Conservation (phyloP, 1,284 basidiomycete species). For the Singerocomus inundabilis region DNA sequence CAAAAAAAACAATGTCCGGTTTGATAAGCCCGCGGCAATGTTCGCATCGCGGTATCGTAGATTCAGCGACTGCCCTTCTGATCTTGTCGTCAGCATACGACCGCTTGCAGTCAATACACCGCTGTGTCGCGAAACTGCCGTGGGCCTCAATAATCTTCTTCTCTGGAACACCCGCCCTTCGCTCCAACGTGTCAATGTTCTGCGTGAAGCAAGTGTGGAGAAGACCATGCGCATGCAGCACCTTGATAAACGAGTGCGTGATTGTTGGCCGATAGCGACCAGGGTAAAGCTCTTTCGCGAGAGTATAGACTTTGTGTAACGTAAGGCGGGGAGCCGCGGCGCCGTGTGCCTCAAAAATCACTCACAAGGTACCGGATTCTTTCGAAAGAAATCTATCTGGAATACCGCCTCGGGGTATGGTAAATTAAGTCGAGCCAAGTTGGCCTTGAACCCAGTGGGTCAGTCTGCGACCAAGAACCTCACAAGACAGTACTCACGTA, state of each 20-base stretch:
- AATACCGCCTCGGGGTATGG: slow-evolving; percentile 83
- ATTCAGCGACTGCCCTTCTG: slow-evolving; percentile 51
- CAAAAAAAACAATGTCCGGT: slow-evolving; percentile 95
- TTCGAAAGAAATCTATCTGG: slow-evolving; percentile 71
- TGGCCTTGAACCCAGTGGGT: slow-evolving; percentile 47
- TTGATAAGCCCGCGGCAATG: slow-evolving; percentile 75
- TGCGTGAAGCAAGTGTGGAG: slow-evolving; percentile 83
- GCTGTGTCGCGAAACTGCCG: slow-evolving; percentile 83
- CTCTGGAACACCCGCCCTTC: slow-evolving; percentile 75
- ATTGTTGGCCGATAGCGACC: slow-evolving; percentile 83
- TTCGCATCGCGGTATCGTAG: slow-evolving; percentile 62
- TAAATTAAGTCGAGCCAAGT: slow-evolving; percentile 68
- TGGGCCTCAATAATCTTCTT: slow-evolving; percentile 90
- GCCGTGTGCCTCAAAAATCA: slow-evolving; percentile 4
- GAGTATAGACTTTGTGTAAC: slow-evolving; percentile 64
- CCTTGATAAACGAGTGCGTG: slow-evolving; percentile 87
- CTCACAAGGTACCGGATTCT: slow-evolving; percentile 73
- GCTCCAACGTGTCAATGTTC: slow-evolving; percentile 93
- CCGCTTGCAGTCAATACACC: slow-evolving; percentile 71
- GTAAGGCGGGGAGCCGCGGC: neutral
- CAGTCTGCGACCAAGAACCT: neutral
- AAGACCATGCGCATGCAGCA: slow-evolving; percentile 64
- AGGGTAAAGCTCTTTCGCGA: slow-evolving; percentile 90
- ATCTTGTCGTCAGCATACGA: slow-evolving; percentile 70
- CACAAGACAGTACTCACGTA: slow-evolving; percentile 40